Percentiles rank a stretch among this genome's conserved stretches.
phyloP scores from a whole-genome alignment of 192 early-diverging fungal species.

The Backusella sp. region DNA sequence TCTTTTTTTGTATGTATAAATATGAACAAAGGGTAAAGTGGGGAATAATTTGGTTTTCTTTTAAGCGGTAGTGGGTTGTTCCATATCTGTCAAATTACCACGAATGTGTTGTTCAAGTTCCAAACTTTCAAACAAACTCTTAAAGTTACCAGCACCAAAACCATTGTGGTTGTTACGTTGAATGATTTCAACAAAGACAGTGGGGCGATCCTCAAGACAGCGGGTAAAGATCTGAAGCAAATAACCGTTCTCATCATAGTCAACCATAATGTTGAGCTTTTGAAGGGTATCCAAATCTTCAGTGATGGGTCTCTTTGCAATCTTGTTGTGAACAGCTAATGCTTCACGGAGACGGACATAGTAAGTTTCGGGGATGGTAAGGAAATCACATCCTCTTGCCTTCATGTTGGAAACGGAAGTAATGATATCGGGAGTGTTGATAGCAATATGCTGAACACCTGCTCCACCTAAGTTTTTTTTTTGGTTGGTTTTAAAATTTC shows the following conservation, averaged over 20 bases:
- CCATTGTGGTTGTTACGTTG: conserved; percentile 92
- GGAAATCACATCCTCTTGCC: conserved; percentile 87
- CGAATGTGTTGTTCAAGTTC: conserved; percentile 92
- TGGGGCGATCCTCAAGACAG: conserved; percentile 93
- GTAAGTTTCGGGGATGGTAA: conserved; percentile 81
- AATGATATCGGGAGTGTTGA: conserved; percentile 88
- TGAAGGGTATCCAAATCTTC: conserved; percentile 85
- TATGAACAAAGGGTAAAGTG: background rate
- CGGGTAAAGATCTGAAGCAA: conserved; percentile 92
- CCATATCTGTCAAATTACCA: conserved; percentile 67
- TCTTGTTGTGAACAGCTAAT: conserved; percentile 48
- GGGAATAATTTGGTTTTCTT: background rate
- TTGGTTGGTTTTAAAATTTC: background rate
- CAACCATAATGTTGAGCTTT: conserved; percentile 87
- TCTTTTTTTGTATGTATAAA: background rate
- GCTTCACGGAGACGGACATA: conserved; percentile 82
- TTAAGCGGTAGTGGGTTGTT: conserved; percentile 22
- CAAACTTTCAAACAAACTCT: conserved; percentile 94
- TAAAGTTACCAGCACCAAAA: conserved; percentile 98
- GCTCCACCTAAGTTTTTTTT: conserved; percentile 50
- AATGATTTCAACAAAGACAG: conserved; percentile 96
- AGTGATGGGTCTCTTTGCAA: conserved; percentile 67
- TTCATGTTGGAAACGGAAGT: conserved; percentile 76
- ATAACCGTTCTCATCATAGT: conserved; percentile 97
- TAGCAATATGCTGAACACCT: conserved; percentile 92